Conservation (phyloP, 73 alveolate species). For the Paramecium bursaria region DNA sequence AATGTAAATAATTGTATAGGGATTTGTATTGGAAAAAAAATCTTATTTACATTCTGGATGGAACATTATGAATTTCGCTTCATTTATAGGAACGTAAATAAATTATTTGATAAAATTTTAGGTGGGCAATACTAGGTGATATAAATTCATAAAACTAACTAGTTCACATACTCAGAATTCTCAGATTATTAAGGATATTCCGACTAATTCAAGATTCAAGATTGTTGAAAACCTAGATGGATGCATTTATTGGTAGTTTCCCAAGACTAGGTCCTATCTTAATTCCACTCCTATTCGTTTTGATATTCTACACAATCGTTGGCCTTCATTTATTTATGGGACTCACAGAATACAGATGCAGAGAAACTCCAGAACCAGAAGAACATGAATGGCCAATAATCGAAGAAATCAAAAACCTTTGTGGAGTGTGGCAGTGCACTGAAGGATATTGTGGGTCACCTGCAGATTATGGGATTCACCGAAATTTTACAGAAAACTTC, state of each 20-base stretch:
- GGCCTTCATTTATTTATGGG: constrained; percentile 36
- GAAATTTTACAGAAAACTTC: not conserved
- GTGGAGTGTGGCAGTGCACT: constrained; percentile 44
- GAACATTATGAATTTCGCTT: constrained; percentile 39
- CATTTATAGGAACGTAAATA: constrained; percentile 15
- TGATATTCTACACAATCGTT: constrained; percentile 32
- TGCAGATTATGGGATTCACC: not conserved
- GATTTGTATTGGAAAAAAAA: constrained; percentile 27
- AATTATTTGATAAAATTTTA: too few relatives aligned
- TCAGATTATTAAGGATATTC: too few relatives aligned
- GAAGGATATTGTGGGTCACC: constrained; percentile 34
- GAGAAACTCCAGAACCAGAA: constrained; percentile 28
- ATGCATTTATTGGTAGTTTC: too few relatives aligned
- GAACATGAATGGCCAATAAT: not conserved
- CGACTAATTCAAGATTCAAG: too few relatives aligned
- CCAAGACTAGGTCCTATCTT: too few relatives aligned
- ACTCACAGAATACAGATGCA: not conserved
- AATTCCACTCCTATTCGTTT: not conserved
- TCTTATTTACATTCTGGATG: constrained; percentile 40
- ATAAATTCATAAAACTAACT: too few relatives aligned
- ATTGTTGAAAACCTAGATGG: too few relatives aligned
- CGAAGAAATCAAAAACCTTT: not conserved
- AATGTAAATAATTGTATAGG: constrained; percentile 2
- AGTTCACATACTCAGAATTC: too few relatives aligned
- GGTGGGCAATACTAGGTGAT: too few relatives aligned